Conservation (phyloP, 306 rosid species). For the Cotoneaster glaucophyllus region DNA sequence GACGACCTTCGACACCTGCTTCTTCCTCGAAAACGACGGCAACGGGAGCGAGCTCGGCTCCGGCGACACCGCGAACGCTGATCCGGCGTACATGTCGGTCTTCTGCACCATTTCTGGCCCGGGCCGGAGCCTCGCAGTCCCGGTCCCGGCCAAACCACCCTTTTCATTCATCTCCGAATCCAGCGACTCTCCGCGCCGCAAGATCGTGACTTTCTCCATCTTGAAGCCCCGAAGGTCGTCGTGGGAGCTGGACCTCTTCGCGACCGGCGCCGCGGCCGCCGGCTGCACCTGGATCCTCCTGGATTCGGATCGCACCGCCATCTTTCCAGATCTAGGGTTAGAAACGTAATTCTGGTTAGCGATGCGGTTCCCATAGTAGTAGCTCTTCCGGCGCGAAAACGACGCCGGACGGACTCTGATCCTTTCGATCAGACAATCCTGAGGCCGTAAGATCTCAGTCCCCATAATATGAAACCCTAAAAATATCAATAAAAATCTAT, state of each 20-base stretch:
- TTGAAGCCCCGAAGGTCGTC: constrained; percentile 44
- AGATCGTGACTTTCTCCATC: constrained; percentile 63
- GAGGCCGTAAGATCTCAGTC: constrained; percentile 75
- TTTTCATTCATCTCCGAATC: constrained; percentile 54
- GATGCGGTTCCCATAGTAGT: constrained; percentile 18
- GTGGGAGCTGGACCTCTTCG: constrained; percentile 40
- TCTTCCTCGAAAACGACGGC: constrained; percentile 71
- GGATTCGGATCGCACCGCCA: constrained; percentile 28
- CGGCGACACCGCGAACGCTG: constrained; percentile 74
- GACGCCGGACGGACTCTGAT: constrained; percentile 32
- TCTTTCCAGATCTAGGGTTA: constrained; percentile 38
- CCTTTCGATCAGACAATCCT: constrained; percentile 49
- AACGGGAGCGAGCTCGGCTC: constrained; percentile 79
- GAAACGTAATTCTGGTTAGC: constrained; percentile 2
- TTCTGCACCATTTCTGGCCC: constrained; percentile 41
- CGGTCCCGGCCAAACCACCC: constrained; percentile 32
- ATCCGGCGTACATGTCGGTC: constrained; percentile 71
- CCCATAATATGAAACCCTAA: constrained; percentile 40
- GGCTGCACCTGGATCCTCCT: constrained; percentile 22
- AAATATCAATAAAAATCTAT: background rate
- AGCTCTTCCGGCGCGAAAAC: constrained; percentile 40
- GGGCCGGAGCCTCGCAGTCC: constrained; percentile 57
- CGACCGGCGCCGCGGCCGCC: constrained; percentile 10
- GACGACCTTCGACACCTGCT: constrained; percentile 20
- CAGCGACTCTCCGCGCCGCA: constrained; percentile 71